Evolutionary conservation across 345 rosid species (phyloP).

Genomic region (Arabidopsis arenosa): DNA sequence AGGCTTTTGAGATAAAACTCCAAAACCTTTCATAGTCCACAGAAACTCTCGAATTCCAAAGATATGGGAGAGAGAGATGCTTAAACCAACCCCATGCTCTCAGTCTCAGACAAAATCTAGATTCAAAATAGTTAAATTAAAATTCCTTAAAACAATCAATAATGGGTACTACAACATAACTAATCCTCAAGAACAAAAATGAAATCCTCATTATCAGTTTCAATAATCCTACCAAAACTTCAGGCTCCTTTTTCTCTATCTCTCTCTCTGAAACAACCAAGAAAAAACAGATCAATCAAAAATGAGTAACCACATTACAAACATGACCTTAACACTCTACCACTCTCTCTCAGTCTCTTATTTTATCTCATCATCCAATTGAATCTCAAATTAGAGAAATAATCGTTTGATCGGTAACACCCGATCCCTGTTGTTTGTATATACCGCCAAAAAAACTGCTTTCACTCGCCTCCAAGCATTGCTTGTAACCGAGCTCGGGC

Average conservation of each 20-base stretch:
- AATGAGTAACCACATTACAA: constrained; percentile 40
- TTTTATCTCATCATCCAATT: constrained; percentile 21
- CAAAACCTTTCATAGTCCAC: constrained; percentile 35
- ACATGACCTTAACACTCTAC: constrained; percentile 32
- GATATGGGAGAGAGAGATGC: constrained; percentile 24
- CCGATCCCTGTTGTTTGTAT: constrained; percentile 10
- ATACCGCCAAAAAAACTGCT: constrained; percentile 7
- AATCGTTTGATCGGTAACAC: constrained; percentile 25
- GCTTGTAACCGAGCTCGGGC: constrained; percentile 47
- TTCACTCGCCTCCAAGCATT: constrained; percentile 42
- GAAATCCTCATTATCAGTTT: constrained; percentile 27
- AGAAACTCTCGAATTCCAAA: constrained; percentile 22
- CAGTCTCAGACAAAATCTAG: not conserved
- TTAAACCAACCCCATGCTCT: not conserved
- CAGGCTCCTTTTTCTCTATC: constrained; percentile 32
- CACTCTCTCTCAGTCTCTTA: constrained; percentile 29
- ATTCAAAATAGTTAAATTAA: not conserved
- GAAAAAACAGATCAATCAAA: constrained; percentile 40
- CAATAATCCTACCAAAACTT: constrained; percentile 45
- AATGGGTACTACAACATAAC: constrained; percentile 33
- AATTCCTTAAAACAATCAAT: constrained; percentile 22
- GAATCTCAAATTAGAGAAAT: constrained; percentile 35
- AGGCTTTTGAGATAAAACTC: constrained; percentile 32
- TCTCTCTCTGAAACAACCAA: constrained; percentile 36
- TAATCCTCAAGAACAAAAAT: constrained; percentile 27